Conservation (phyloP, 1,284 basidiomycete genomes). For the Apiotrichum gracile region DNA sequence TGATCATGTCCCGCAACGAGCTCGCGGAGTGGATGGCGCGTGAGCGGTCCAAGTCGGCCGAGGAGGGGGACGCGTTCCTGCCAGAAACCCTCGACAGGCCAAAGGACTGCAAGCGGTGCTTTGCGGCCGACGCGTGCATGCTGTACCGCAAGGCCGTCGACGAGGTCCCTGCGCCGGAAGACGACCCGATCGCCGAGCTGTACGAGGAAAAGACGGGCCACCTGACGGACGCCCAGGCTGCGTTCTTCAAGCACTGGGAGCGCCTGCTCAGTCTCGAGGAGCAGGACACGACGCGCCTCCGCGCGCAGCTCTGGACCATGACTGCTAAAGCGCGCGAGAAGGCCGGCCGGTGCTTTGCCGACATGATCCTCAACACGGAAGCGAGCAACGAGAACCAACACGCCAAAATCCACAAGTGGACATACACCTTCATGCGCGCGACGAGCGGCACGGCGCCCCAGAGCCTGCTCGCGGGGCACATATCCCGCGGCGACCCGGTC, state of each 20-base stretch:
- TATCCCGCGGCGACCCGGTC: conserved; percentile 73
- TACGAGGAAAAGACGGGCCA: conserved; percentile 77
- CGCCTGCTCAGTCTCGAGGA: conserved; percentile 81
- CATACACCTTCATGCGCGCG: conserved; percentile 61
- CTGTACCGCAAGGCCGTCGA: conserved; percentile 83
- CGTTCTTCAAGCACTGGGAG: conserved; percentile 92
- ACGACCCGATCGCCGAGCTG: conserved; percentile 66
- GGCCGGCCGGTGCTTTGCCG: conserved; percentile 67
- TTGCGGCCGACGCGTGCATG: conserved; percentile 80
- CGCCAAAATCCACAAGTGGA: conserved; percentile 51
- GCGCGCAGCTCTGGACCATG: conserved; percentile 92
- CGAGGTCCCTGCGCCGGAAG: conserved; percentile 51
- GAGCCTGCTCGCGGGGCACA: conserved; percentile 70
- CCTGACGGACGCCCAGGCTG: conserved; percentile 60
- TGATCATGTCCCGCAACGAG: conserved; percentile 78
- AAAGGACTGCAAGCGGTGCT: conserved; percentile 73
- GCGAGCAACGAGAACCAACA: conserved; percentile 38
- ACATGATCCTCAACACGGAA: conserved; percentile 63
- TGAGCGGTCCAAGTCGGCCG: conserved; percentile 3
- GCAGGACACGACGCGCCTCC: conserved; percentile 71
- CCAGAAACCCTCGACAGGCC: conserved; percentile 83
- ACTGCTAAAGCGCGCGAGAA: conserved; percentile 69
- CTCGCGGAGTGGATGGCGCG: conserved; percentile 65
- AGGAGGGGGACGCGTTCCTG: conserved; percentile 54
- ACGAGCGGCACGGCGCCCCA: conserved; percentile 17